phyloP scores from a whole-genome alignment of 768 basidiomycete genomes.

The Cystobasidium onofrii region DNA sequence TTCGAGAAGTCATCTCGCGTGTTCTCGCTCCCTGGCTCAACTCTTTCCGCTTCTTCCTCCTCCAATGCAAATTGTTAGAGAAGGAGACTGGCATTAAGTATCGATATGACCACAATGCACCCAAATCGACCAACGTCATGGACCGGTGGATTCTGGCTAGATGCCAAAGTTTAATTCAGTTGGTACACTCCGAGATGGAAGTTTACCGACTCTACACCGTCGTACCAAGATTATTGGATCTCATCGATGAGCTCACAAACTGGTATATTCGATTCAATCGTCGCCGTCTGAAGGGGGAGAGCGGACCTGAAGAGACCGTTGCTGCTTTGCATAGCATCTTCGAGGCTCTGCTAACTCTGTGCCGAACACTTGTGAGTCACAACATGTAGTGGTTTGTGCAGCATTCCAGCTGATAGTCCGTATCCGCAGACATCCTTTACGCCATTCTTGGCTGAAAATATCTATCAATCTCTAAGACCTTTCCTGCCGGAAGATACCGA shows the following conservation, averaged over 20 bases:
- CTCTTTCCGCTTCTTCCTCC: conserved; percentile 96
- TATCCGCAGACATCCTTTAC: conserved; percentile 79
- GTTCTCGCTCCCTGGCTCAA: conserved; percentile 97
- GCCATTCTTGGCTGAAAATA: conserved; percentile 91
- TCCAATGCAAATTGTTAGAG: conserved; percentile 78
- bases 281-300: conserved; percentile 86
- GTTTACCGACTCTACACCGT: conserved; percentile 94
- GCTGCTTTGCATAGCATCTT: conserved; percentile 89
- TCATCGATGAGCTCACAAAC: conserved; percentile 93
- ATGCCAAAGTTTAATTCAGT: conserved; percentile 90
- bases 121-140: conserved; percentile 85
- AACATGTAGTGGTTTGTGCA: not conserved
- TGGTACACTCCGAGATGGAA: conserved; percentile 90
- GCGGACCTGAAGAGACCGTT: conserved; percentile 75
- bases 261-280: conserved; percentile 99
- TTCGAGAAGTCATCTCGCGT: conserved; percentile 90
- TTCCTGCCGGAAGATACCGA: conserved; percentile 70
- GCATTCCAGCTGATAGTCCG: not conserved
- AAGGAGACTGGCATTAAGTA: conserved; percentile 70
- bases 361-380: conserved; percentile 75
- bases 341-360: conserved; percentile 86
- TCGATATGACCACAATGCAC: conserved; percentile 75
- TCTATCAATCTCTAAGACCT: conserved; percentile 80
- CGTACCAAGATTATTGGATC: conserved; percentile 82
- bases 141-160: conserved; percentile 95